phyloP scores from a whole-genome alignment of 495 filamentous ascomycete species.

The Talaromyces adpressus region DNA sequence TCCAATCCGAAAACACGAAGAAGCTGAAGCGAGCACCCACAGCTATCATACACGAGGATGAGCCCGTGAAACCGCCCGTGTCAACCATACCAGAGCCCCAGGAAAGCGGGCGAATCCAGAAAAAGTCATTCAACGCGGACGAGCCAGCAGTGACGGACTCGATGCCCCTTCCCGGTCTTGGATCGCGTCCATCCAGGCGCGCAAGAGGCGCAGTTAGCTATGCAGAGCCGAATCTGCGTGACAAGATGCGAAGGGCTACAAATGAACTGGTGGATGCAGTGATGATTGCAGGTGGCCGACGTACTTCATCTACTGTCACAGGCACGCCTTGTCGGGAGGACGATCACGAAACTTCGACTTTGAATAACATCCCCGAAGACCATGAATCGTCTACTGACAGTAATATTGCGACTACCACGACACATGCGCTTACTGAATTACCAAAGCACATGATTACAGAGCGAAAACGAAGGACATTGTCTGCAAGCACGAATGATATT shows the following conservation, averaged over 20 bases:
- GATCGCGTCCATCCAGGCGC: constrained; percentile 55
- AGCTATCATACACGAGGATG: not conserved
- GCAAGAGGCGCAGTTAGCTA: constrained; percentile 67
- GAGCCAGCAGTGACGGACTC: constrained; percentile 8
- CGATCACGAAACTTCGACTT: not conserved
- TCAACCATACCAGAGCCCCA: not conserved
- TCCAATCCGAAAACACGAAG: not conserved
- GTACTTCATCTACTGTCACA: constrained; percentile 25
- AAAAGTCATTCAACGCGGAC: not conserved
- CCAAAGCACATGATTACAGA: constrained; percentile 10
- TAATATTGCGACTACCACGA: constrained; percentile 9
- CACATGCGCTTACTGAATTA: not conserved
- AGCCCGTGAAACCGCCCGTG: not conserved
- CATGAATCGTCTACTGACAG: not conserved
- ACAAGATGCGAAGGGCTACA: constrained; percentile 81
- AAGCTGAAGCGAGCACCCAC: not conserved
- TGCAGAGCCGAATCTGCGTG: constrained; percentile 74
- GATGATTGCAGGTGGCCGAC: constrained; percentile 36
- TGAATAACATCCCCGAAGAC: not conserved
- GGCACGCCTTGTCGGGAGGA: constrained; percentile 15
- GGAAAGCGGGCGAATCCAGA: not conserved
- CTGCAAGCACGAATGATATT: constrained; percentile 13
- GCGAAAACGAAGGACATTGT: constrained; percentile 26
- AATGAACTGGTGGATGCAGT: constrained; percentile 71
- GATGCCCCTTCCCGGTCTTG: constrained; percentile 26